phyloP scores from a whole-genome alignment of 1,284 basidiomycete species.

The Heterobasidion irregulare region DNA sequence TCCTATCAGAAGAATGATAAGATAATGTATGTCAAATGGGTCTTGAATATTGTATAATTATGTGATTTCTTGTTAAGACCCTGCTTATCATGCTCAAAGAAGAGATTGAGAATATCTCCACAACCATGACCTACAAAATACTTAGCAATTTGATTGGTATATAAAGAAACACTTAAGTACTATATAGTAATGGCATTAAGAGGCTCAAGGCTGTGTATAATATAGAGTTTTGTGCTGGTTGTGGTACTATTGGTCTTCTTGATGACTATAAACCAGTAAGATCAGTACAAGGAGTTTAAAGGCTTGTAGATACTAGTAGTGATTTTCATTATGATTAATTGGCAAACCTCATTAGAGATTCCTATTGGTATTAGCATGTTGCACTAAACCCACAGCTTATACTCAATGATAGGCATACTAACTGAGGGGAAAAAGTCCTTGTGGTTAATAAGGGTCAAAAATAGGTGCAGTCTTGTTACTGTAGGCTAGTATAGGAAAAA shows the following conservation, averaged over 20 bases:
- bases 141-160: constrained; percentile 21
- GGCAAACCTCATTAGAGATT: too few relatives aligned
- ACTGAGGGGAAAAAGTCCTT: too few relatives aligned
- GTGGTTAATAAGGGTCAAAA: too few relatives aligned
- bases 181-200: constrained; percentile 24
- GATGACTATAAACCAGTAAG: constrained; percentile 12
- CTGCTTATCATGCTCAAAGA: constrained; percentile 12
- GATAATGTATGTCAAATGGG: too few relatives aligned
- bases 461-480: too few relatives aligned
- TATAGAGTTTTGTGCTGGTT: neutral
- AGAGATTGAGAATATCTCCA: neutral
- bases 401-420: too few relatives aligned
- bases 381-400: too few relatives aligned
- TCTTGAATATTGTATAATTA: neutral
- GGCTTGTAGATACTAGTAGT: too few relatives aligned
- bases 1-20: too few relatives aligned
- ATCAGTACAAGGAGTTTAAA: constrained; percentile 24
- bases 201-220: constrained; percentile 2
- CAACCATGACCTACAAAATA: constrained; percentile 21
- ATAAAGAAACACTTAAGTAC: constrained; percentile 22
- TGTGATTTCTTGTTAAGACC: neutral
- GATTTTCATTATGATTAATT: too few relatives aligned
- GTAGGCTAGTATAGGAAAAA: too few relatives aligned
- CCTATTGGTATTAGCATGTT: too few relatives aligned
- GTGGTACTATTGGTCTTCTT: constrained; percentile 15